A percentile compares a stretch with the other conserved stretches of the same genome.
Conservation (phyloP, 148 eudicot species). For the Silene conica region DNA sequence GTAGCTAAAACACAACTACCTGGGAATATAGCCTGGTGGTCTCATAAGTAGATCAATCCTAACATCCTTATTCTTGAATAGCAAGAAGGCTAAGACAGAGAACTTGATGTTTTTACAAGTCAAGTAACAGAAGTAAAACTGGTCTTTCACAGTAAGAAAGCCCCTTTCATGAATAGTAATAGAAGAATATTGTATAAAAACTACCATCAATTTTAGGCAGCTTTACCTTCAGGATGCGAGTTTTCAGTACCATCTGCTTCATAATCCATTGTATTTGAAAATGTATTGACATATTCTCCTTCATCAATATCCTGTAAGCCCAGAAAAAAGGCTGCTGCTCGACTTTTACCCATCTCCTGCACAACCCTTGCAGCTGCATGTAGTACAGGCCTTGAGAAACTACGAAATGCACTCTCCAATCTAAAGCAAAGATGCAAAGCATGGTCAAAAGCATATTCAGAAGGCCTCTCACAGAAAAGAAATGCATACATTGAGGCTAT, state of each 20-base stretch:
- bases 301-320: slow-evolving; percentile 94
- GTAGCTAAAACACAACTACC: background rate
- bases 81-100: background rate
- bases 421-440: slow-evolving; percentile 34
- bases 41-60: background rate
- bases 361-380: slow-evolving; percentile 98
- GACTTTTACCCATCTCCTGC: slow-evolving; percentile 98
- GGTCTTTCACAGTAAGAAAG: background rate
- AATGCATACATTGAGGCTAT: background rate
- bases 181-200: background rate
- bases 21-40: background rate
- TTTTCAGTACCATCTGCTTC: slow-evolving; percentile 63
- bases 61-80: background rate
- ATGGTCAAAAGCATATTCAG: background rate
- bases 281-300: slow-evolving; percentile 67
- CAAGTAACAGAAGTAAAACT: background rate
- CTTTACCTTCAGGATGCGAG: slow-evolving; percentile 22
- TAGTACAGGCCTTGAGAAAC: slow-evolving; percentile 89
- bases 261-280: slow-evolving; percentile 54
- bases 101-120: background rate
- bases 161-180: background rate
- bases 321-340: slow-evolving; percentile 97
- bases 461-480: background rate
- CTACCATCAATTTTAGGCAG: too few relatives aligned
- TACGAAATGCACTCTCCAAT: slow-evolving; percentile 91